Conservation (phyloP, 2,329 filamentous ascomycete species). For the Alternaria sp. region DNA sequence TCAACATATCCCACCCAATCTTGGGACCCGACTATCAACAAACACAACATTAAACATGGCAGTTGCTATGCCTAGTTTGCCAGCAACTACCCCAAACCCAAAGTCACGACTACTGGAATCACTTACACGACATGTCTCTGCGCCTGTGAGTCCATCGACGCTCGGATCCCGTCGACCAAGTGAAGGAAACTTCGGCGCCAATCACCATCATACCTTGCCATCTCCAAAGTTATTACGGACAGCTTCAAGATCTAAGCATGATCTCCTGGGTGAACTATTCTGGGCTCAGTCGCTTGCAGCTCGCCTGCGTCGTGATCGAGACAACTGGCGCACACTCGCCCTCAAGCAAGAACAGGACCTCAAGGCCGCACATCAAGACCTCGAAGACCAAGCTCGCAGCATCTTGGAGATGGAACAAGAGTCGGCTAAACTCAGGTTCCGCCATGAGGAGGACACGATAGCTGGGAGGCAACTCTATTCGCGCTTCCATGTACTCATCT, state of each 20-base stretch:
- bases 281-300: conserved; percentile 7
- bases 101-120: conserved; percentile 5
- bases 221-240: not conserved
- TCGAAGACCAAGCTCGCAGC: conserved; percentile 3
- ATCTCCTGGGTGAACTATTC: conserved; percentile 8
- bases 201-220: not conserved
- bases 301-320: conserved; percentile 16
- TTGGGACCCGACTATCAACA: not conserved
- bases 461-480: conserved; percentile 5
- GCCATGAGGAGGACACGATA: conserved; percentile 7
- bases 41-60: not conserved
- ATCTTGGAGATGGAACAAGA: not conserved
- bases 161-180: not conserved
- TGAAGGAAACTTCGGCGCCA: not conserved
- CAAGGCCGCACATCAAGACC: not conserved
- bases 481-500: not conserved
- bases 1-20: not conserved
- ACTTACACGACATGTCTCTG: conserved; percentile 17
- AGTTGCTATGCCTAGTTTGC: not conserved
- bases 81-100: not conserved
- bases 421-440: conserved; percentile 2
- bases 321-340: conserved; percentile 14
- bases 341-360: conserved; percentile 12
- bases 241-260: not conserved
- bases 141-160: conserved; percentile 1